Base-by-base conservation (phyloP, 106 monocot genomes). In the Xerophyta viscosa region DNA sequence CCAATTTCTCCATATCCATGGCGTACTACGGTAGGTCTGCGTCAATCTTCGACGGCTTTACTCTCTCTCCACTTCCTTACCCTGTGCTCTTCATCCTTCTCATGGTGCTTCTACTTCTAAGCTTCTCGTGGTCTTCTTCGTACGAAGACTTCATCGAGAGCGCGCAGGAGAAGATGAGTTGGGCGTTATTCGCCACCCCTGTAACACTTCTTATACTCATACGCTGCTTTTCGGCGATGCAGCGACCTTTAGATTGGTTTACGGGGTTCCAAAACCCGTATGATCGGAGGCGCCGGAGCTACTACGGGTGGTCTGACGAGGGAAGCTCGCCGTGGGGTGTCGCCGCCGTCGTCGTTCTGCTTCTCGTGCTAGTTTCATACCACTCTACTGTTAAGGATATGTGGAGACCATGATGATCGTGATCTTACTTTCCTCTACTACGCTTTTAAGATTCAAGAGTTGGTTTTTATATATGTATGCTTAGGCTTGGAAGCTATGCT, bases 281-380 rank as follows among this genome's bases (percentile, higher is more conserved):
- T 20, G 64, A 73, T 18, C 63, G 50, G 12, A 13, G 60, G 26
- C 11, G 56, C n/a, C 7, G 53, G 8, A 65, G 26, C 45, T 46
- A 52, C 24, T 25, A 9, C 17, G 53, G 24, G 0, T 12, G 8
- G n/a, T 47, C 27, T 31, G 24, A 55, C 41, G 63, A 67, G 22
- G 82, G 71, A 3, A 66, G 71, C 68, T 86, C 86, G 1, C 91
- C 86, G 9, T 91, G 85, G 85, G 85, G 75, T 8, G 86, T 86
- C 3, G 77, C 74, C 0, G 86, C 68, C 8, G 54, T 75, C 15
- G 48, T 91, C 6, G 51, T 91, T 2, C 37, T 91, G 67, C 50
- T 91, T 41, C 60, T 91, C 11, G 56, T 85, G 9, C 18, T 91
- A 17, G 75, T 62, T 14, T 77, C 73, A 6, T 86, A 72, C 52